phyloP scores from a whole-genome alignment of 352 stramenopile genomes.

The Phytophthora sp. region DNA sequence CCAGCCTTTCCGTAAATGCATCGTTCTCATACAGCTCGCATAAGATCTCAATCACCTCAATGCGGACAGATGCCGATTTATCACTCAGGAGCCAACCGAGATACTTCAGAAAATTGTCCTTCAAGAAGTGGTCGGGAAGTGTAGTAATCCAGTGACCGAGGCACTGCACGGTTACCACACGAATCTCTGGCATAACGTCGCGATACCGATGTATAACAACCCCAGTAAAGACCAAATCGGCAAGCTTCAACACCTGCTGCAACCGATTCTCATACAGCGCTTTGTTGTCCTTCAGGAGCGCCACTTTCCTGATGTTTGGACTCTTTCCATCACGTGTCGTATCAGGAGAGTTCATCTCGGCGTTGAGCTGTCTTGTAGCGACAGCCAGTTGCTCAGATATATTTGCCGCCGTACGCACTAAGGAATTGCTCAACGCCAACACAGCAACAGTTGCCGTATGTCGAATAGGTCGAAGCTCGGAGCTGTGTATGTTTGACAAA shows the following conservation, averaged over 20 bases:
- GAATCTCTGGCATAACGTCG: constrained; percentile 94
- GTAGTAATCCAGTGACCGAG: constrained; percentile 87
- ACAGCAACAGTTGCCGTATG: constrained; percentile 80
- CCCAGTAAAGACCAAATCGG: constrained; percentile 75
- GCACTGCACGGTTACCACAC: constrained; percentile 77
- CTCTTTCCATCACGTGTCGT: constrained; percentile 46
- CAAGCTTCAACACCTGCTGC: constrained; percentile 61
- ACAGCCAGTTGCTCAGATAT: constrained; percentile 72
- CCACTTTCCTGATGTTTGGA: constrained; percentile 43
- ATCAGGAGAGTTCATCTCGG: constrained; percentile 46
- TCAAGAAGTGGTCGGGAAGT: constrained; percentile 91
- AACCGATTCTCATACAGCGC: constrained; percentile 65
- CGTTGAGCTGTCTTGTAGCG: constrained; percentile 74
- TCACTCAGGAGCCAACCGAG: constrained; percentile 95
- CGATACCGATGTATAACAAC: constrained; percentile 88
- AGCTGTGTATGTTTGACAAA: constrained; percentile 41
- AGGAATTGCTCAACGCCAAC: constrained; percentile 66
- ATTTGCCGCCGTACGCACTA: constrained; percentile 58
- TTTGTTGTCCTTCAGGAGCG: constrained; percentile 72
- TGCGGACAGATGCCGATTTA: constrained; percentile 85
- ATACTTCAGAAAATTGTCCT: constrained; percentile 96
- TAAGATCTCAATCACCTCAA: constrained; percentile 85
- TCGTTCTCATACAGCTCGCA: constrained; percentile 86
- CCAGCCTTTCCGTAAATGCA: constrained; percentile 62
- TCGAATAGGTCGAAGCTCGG: constrained; percentile 82